Percentiles rank a stretch among this genome's conserved stretches.
Evolutionary conservation across 768 basidiomycete species (phyloP).

Genomic region (Daedaleopsis nitida): DNA sequence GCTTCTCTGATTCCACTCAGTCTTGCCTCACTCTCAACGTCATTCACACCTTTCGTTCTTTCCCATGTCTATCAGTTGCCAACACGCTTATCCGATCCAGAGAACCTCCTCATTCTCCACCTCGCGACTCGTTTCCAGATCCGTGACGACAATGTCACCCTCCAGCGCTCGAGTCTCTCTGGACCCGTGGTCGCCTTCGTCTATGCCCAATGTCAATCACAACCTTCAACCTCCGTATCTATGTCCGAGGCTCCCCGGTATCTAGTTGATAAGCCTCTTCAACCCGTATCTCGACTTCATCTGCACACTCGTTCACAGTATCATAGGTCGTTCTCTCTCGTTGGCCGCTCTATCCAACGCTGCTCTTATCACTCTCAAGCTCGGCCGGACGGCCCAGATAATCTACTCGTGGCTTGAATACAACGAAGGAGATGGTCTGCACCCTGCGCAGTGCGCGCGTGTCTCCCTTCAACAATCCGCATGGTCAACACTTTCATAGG

Average conservation of each 20-base stretch:
- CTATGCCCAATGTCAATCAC: not conserved
- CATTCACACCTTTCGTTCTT: not conserved
- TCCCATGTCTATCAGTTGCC: constrained; percentile 17
- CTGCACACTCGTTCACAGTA: not conserved
- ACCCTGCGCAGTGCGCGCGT: constrained; percentile 1
- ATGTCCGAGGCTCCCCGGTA: not conserved
- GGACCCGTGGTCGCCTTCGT: not conserved
- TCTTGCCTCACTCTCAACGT: not conserved
- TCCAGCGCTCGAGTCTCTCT: no score
- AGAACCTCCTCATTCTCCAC: not conserved
- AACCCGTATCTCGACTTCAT: not conserved
- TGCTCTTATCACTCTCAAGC: no score
- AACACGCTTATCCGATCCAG: constrained; percentile 15
- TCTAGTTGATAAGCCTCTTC: not conserved
- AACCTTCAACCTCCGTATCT: not conserved
- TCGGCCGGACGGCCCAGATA: no score
- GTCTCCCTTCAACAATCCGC: constrained; percentile 1
- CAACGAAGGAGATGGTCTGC: no score
- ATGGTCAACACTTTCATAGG: constrained; percentile 11
- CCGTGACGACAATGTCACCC: no score
- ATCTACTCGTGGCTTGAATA: not conserved
- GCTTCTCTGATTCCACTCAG: not conserved
- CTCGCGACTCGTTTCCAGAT: not conserved
- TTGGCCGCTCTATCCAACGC: no score
- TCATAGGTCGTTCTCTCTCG: not conserved